Conservation (phyloP, 495 filamentous ascomycete genomes). For the Glonium stellatum region DNA sequence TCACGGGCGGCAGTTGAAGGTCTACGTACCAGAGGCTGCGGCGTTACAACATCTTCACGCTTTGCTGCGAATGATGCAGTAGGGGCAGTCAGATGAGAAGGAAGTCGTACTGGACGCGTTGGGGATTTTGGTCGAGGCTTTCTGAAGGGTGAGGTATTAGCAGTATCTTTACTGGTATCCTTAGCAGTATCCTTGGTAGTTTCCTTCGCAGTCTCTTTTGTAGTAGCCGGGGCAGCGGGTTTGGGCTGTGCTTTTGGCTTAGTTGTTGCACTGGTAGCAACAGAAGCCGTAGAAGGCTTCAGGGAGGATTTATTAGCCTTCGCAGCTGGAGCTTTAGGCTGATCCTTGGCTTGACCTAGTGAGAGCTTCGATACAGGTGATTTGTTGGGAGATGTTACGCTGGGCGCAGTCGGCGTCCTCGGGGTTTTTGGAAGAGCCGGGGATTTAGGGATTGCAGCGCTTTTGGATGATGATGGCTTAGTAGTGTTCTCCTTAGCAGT, state of each 20-base stretch:
- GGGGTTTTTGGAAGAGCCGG: conserved; percentile 16
- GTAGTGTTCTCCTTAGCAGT: conserved; percentile 40
- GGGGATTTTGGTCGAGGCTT: conserved; percentile 34
- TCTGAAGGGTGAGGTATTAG: conserved; percentile 25
- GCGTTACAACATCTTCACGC: conserved; percentile 24
- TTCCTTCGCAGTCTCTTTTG: conserved; percentile 9
- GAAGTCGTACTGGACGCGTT: conserved; percentile 35
- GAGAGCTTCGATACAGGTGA: conserved; percentile 1
- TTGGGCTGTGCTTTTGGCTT: conserved; percentile 11
- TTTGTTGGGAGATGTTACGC: conserved; percentile 8
- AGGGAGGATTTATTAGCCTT: conserved; percentile 16
- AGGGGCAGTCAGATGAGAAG: conserved; percentile 37
- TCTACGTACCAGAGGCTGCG: conserved; percentile 20
- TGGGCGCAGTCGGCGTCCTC: conserved; percentile 23
- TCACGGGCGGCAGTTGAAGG: conserved; percentile 21
- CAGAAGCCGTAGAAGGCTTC: conserved; percentile 9
- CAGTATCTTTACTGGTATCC: conserved; percentile 25
- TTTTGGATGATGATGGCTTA: conserved; percentile 14
- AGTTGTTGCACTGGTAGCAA: conserved; percentile 5
- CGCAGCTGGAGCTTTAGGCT: conserved; percentile 14
- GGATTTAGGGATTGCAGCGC: conserved; percentile 24
- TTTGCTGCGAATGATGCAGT: conserved; percentile 37
- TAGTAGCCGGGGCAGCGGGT: conserved; percentile 13
- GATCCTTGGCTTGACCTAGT: not conserved
- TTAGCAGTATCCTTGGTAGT: conserved; percentile 15